These are phyloP conservation scores for Sicyos edulis DNA, from an alignment of 306 rosid genomes.

Conservation along the genomic window DNA sequence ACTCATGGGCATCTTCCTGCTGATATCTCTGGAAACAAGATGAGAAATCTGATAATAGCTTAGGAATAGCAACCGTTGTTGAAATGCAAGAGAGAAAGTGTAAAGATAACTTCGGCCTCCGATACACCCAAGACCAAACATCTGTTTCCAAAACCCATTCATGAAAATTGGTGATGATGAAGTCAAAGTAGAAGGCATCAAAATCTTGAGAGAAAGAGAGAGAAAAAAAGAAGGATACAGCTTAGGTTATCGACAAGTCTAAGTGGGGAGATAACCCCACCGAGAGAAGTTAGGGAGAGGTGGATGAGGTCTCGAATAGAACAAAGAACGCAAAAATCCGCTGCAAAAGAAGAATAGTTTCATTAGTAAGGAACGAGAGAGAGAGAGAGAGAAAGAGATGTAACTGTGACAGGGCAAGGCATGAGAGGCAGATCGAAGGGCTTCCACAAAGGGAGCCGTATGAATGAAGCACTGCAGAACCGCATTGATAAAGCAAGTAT, in stretches of 20 bases:
- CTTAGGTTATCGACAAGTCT: constrained; percentile 57
- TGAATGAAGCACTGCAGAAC: constrained; percentile 87
- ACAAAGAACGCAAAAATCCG: constrained; percentile 63
- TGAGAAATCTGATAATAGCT: constrained; percentile 51
- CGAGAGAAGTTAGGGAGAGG: constrained; percentile 39
- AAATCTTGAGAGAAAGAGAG: too few relatives aligned
- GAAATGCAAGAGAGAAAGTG: neutral
- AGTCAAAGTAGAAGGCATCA: neutral
- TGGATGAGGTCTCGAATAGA: constrained; percentile 45
- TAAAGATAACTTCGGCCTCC: neutral
- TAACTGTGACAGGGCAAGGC: constrained; percentile 35
- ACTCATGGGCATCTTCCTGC: constrained; percentile 97
- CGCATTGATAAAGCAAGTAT: constrained; percentile 78
- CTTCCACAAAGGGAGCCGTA: constrained; percentile 59
- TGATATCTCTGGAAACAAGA: constrained; percentile 51
- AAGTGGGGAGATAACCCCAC: constrained; percentile 45
- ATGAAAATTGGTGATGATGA: too few relatives aligned
- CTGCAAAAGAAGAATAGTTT: constrained; percentile 33
- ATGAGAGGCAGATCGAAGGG: constrained; percentile 47
- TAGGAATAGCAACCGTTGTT: constrained; percentile 38
- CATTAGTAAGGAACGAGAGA: neutral
- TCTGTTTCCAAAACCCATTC: neutral
- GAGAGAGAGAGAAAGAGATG: constrained; percentile 3
- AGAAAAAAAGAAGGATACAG: constrained; percentile 52
- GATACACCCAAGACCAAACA: neutral